Evolutionary conservation across 176 grass and related monocot species (phyloP).

Genomic region (Poa pratensis): DNA sequence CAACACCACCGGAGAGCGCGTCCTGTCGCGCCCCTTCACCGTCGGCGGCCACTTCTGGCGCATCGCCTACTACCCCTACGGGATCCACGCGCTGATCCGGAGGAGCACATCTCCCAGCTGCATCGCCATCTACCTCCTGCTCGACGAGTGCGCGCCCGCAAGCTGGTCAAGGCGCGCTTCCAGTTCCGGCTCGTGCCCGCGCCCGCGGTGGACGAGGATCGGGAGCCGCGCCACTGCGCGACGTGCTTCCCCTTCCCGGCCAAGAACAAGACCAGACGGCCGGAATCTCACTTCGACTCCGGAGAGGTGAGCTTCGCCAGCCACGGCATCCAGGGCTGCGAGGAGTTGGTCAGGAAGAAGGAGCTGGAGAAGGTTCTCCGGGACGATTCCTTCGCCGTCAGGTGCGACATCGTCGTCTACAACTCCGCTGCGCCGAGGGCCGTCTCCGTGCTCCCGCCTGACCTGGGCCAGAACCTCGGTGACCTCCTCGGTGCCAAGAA

Average conservation of each 20-base stretch:
- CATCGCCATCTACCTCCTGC: no score
- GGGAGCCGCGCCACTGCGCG: background rate
- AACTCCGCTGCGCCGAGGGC: background rate
- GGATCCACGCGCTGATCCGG: no score
- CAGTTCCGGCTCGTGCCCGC: no score
- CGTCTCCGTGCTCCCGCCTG: background rate
- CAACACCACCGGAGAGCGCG: no score
- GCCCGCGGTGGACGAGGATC: no score
- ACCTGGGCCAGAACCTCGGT: background rate
- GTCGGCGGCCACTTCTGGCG: no score
- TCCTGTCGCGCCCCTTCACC: no score
- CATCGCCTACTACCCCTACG: no score
- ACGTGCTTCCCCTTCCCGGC: background rate
- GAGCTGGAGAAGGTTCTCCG: background rate
- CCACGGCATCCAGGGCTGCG: background rate
- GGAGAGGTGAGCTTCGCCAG: background rate
- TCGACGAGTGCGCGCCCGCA: no score
- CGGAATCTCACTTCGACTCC: background rate
- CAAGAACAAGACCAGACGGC: background rate
- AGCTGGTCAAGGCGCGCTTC: no score
- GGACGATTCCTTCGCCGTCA: background rate
- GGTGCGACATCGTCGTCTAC: background rate
- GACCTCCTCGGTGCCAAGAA: background rate
- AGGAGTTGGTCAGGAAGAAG: background rate
- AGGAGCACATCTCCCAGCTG: no score